Evolutionary conservation across 441 rosid genomes (phyloP), one percentile per base, ranked within the genome.

Genomic region (Pelargonium fulgidum): DNA sequence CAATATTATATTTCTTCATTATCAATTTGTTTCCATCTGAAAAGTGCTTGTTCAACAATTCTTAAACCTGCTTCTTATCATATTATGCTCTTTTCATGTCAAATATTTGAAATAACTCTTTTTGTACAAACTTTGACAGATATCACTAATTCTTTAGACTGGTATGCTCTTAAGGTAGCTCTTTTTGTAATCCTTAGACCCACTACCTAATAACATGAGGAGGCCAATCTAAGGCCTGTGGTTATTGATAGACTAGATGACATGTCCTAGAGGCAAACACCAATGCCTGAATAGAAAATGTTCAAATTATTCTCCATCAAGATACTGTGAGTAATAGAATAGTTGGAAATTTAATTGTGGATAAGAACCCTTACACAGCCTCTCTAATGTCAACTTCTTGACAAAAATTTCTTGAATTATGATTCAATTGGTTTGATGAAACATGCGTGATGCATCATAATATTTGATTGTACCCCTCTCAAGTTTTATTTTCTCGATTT

Each of bases 1-100:
- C 9, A 19, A 65, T 19, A 16, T 64, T 8, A 45, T 41, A 36
- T 64, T 64, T 16, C 16, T 64, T 64, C 47, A 64, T 39, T 41
- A 64, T 14, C 42, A 64, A 12, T 33, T 7, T 64, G 45, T 42
- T 63, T 36, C 45, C 66, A 26, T 63, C 17, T 63, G 45, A 45
- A 45, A 45, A 7, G 50, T 10, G 50, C 12, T 45, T 10, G 13
- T 45, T 45, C n/a, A 45, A 45, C n/a, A 45, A 45, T 45, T 45
- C 50, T 45, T 45, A 45, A 45, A 45, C 4, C 50, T 45, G 50
- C 50, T 45, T 45, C 50, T 45, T 45, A 39, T 39, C 42, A 39
- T 39, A 39, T 39, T 39, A 39, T 39, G 42, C 10, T 39, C 42
- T 39, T 39, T 7, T 39, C 10, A 39, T 39, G 10, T 39, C 42